Conservation (phyloP, 495 filamentous ascomycete genomes). For the Neurospora sp. region DNA sequence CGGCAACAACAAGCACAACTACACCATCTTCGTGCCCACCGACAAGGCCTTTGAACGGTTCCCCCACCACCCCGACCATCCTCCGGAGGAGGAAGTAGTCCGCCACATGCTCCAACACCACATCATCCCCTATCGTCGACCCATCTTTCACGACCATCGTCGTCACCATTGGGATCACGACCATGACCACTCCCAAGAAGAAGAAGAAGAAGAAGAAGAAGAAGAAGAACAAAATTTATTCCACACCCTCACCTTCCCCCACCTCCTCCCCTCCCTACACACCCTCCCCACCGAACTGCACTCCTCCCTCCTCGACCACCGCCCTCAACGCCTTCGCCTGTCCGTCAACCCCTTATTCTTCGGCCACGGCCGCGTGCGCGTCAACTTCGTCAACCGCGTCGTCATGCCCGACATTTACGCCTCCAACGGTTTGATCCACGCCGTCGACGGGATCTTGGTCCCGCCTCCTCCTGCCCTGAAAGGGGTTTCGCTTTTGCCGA, state of each 20-base stretch:
- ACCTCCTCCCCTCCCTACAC: constrained; percentile 47
- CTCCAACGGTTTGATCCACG: constrained; percentile 75
- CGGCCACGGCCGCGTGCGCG: constrained; percentile 34
- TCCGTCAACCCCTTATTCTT: constrained; percentile 3
- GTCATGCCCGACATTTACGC: constrained; percentile 51
- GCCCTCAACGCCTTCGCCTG: constrained; percentile 58
- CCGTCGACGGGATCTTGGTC: constrained; percentile 57
- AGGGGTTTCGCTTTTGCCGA: constrained; percentile 57
- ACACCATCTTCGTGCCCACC: constrained; percentile 72
- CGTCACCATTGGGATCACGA: not conserved
- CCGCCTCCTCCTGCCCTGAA: constrained; percentile 54
- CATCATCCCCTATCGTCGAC: not conserved
- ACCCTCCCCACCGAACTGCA: constrained; percentile 62
- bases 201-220: constrained; percentile 35
- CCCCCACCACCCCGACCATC: constrained; percentile 39
- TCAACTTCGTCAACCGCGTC: constrained; percentile 67
- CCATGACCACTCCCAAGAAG: constrained; percentile 38
- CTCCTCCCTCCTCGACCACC: constrained; percentile 41
- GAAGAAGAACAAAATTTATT: constrained; percentile 56
- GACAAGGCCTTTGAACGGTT: constrained; percentile 65
- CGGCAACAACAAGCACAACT: constrained; percentile 37
- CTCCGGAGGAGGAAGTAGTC: not conserved
- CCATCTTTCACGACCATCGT: not conserved
- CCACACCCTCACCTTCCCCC: constrained; percentile 59
- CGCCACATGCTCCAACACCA: not conserved